Conservation (phyloP, 2,329 filamentous ascomycete species). For the Beauveria sp. region DNA sequence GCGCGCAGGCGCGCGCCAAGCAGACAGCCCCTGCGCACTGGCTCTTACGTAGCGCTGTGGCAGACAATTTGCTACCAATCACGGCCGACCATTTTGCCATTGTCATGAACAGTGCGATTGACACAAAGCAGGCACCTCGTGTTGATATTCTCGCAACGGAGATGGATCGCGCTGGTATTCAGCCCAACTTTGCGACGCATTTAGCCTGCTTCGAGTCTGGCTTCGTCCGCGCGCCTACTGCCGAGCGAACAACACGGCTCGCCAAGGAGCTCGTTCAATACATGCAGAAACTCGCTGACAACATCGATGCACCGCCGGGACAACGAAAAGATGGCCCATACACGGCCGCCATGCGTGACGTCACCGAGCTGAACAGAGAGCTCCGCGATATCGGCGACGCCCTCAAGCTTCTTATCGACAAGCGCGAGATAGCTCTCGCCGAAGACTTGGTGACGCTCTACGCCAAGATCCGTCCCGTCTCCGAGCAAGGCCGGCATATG, state of each 20-base stretch:
- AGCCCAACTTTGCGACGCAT: constrained; percentile 35
- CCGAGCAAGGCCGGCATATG: constrained; percentile 26
- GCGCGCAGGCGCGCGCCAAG: constrained; percentile 39
- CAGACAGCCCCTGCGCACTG: constrained; percentile 43
- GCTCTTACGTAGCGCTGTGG: constrained; percentile 37
- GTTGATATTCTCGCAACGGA: constrained; percentile 31
- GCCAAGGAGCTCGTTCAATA: constrained; percentile 23
- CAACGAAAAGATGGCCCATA: not conserved
- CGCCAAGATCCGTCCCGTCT: constrained; percentile 30
- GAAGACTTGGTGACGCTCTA: constrained; percentile 51
- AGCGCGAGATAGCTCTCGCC: constrained; percentile 44
- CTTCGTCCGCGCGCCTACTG: constrained; percentile 17
- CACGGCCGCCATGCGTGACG: constrained; percentile 13
- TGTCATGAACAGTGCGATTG: constrained; percentile 45
- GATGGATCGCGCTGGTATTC: constrained; percentile 35
- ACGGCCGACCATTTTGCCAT: constrained; percentile 42
- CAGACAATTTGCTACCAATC: constrained; percentile 38
- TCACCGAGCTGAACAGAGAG: constrained; percentile 20
- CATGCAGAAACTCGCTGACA: constrained; percentile 19
- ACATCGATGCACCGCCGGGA: constrained; percentile 2
- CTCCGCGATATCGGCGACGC: constrained; percentile 25
- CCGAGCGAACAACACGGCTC: constrained; percentile 19
- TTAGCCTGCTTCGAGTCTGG: constrained; percentile 37
- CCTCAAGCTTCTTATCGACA: constrained; percentile 26
- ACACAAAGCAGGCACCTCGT: constrained; percentile 31